phyloP scores from a whole-genome alignment of 768 basidiomycete species.

The Termitomyces sp. region DNA sequence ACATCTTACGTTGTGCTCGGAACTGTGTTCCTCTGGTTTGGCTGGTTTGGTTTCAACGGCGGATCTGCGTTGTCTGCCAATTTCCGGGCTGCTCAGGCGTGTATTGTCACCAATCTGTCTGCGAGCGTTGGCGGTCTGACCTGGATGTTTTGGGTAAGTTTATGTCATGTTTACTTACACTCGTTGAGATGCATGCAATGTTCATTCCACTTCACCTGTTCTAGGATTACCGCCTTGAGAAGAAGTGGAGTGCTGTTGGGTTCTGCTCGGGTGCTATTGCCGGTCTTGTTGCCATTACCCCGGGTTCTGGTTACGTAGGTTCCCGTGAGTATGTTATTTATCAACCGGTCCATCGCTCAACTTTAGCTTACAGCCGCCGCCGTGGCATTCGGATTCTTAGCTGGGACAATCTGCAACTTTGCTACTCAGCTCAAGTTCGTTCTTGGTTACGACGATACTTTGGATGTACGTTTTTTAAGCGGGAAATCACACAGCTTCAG shows the following conservation, averaged over 20 bases:
- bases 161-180: neutral
- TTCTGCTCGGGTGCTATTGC: slow-evolving; percentile 94
- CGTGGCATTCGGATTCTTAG: slow-evolving; percentile 80
- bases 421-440: slow-evolving; percentile 93
- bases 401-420: slow-evolving; percentile 85
- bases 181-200: too few relatives aligned
- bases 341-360: neutral
- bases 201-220: neutral
- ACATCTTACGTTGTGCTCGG: slow-evolving; percentile 92
- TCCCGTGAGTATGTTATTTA: slow-evolving; percentile 46
- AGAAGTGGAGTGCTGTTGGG: slow-evolving; percentile 90
- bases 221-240: slow-evolving; percentile 86
- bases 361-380: slow-evolving; percentile 50
- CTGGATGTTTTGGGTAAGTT: slow-evolving; percentile 83
- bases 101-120: slow-evolving; percentile 91
- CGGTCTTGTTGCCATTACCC: slow-evolving; percentile 87
- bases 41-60: slow-evolving; percentile 96
- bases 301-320: slow-evolving; percentile 80
- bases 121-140: slow-evolving; percentile 84
- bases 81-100: slow-evolving; percentile 80
- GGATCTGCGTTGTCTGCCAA: slow-evolving; percentile 89
- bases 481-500: neutral
- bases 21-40: slow-evolving; percentile 91
- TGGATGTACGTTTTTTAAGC: slow-evolving; percentile 55
- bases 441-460: slow-evolving; percentile 69